Evolutionary conservation across 768 basidiomycete species (phyloP), one percentile per base, ranked within the genome.

Genomic region (Boletus barrowsii): DNA sequence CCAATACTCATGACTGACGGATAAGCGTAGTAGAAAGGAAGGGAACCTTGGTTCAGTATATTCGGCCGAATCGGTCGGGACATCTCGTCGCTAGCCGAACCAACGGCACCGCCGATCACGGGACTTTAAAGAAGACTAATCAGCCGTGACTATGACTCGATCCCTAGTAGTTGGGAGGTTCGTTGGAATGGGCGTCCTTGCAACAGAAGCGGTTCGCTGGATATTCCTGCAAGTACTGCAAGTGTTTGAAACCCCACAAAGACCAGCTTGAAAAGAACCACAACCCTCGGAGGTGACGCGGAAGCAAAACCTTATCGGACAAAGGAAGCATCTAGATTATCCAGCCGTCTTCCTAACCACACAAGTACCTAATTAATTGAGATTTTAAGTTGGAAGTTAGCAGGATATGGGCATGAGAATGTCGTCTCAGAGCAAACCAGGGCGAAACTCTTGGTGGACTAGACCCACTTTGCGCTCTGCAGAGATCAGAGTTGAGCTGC

Each of bases 61-160:
- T 58, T 49, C 55, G 36, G 41, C 65, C 65, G 62, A 56, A 49
- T 52, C 44, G 32, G 49, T 51, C 65, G 56, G 64, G 49, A 33
- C 44, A 50, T 60, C 46, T 43, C 11, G 48, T 55, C 45, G 37
- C 42, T 33, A 45, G 35, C 32, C 33, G 55, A 37, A 24, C 37
- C 20, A 47, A 49, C 10, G 58, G 46, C 30, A 56, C 64, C 65
- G 62, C 56, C 53, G 55, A 65, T 67, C 62, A 61, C 64, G 64
- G 64, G 51, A 14, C 18, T 52, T 35, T 50, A 55, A 55, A 55
- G 50, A 53, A 54, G 24, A 46, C n/a, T 5, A 37, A 35, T 43
- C n/a, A 26, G 29, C 14, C 42, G 43, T 35, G 32, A 15, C 29
- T 10, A 35, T 35, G 10, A 35, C 13, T 37, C 32, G 8, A 33